phyloP scores from a whole-genome alignment of 352 stramenopile species.

The Phytophthora nicotianae region DNA sequence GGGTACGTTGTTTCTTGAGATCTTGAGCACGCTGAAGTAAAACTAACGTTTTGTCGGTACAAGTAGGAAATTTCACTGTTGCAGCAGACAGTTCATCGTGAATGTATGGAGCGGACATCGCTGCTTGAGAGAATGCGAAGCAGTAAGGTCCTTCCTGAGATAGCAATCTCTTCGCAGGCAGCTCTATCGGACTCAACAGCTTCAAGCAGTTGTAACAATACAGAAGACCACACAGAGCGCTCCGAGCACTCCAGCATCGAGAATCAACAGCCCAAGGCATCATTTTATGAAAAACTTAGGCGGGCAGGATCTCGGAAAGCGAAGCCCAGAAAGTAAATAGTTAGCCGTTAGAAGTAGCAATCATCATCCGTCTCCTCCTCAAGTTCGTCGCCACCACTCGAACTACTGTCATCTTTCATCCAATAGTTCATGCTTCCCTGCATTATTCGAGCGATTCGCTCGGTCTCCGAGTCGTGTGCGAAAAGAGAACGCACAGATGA shows the following conservation, averaged over 20 bases:
- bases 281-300: constrained; percentile 82
- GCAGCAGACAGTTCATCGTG: constrained; percentile 82
- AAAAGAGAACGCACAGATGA: constrained; percentile 29
- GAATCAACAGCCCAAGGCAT: constrained; percentile 45
- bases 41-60: background rate
- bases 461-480: constrained; percentile 61
- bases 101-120: constrained; percentile 82
- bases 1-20: constrained; percentile 27
- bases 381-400: constrained; percentile 29
- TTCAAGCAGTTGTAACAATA: constrained; percentile 18
- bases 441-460: constrained; percentile 85
- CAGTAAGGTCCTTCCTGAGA: constrained; percentile 68
- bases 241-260: constrained; percentile 1
- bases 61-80: constrained; percentile 75
- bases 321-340: constrained; percentile 49
- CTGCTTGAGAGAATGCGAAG: constrained; percentile 76
- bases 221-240: constrained; percentile 31
- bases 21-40: constrained; percentile 1
- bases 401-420: constrained; percentile 46
- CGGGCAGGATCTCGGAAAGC: constrained; percentile 57
- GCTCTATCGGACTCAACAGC: background rate
- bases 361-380: constrained; percentile 43
- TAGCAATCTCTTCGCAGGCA: constrained; percentile 12
- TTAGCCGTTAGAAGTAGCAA: constrained; percentile 35
- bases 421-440: constrained; percentile 71